Conservation (phyloP, 768 basidiomycete genomes). For the Auricularia auricula-judae region DNA sequence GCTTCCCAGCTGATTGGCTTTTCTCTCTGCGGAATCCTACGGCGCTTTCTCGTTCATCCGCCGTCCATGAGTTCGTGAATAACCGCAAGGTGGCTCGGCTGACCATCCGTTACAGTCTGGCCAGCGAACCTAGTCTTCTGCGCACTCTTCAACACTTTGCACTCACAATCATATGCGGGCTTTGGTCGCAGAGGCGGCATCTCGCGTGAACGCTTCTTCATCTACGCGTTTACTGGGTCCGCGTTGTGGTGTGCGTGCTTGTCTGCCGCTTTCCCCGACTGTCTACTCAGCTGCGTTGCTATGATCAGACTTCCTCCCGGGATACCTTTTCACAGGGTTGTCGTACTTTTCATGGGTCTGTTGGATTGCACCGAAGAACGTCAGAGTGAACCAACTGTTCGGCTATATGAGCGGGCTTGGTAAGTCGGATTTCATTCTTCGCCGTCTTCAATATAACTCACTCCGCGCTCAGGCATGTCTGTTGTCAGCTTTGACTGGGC, state of each 20-base stretch:
- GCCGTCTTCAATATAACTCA: too few species aligned
- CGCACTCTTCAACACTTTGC: slow-evolving; percentile 74
- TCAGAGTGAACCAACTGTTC: slow-evolving; percentile 19
- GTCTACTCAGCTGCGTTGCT: neutral
- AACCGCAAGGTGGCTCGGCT: neutral
- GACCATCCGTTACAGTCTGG: slow-evolving; percentile 41
- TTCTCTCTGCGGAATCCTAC: slow-evolving; percentile 64
- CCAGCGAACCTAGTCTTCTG: slow-evolving; percentile 68
- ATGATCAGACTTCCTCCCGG: slow-evolving; percentile 3
- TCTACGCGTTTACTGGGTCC: slow-evolving; percentile 38
- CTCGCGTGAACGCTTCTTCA: slow-evolving; percentile 48
- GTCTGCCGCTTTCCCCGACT: neutral
- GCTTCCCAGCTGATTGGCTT: slow-evolving; percentile 59
- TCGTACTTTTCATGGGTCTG: slow-evolving; percentile 20
- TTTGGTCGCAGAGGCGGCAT: slow-evolving; percentile 38
- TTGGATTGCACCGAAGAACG: slow-evolving; percentile 31
- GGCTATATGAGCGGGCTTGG: slow-evolving; percentile 7
- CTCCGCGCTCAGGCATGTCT: slow-evolving; percentile 23
- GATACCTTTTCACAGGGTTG: slow-evolving; percentile 27
- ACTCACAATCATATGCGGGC: slow-evolving; percentile 39
- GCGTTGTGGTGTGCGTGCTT: slow-evolving; percentile 29
- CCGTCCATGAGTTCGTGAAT: slow-evolving; percentile 33
- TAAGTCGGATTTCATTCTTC: too few species aligned
- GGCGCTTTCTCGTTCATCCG: slow-evolving; percentile 63
- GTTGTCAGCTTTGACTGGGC: slow-evolving; percentile 29